Evolutionary conservation across 306 rosid species (phyloP), one percentile per base, ranked within the genome.

Genomic region (Corylus heterophylla): DNA sequence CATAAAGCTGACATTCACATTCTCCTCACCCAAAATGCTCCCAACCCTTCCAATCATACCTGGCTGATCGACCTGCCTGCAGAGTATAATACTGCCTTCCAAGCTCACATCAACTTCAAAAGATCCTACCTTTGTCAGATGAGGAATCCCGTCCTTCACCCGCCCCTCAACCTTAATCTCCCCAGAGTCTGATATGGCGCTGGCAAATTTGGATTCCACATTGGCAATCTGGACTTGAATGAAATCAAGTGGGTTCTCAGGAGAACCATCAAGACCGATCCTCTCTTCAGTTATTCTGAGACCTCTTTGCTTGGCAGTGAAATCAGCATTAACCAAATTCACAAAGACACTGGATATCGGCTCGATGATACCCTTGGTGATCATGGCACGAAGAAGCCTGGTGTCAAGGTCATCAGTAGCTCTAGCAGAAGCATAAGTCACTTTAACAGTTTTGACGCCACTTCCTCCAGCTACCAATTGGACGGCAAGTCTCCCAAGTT

Each of bases 401-500:
- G 99, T 93, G 87, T 96, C 99, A 74, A 96, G 96, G 82, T 96
- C 98, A 87, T 96, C 98, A 35, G 97, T 96, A 39, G 93, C 98
- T 85, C 99, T 91, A 0, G 97, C 78, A 35, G 98, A 93, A 48
- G 93, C 93, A 74, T 96, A 96, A 29, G 94, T 77, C 62, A 96
- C 99, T 86, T 91, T 93, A 73, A 96, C 98, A 35, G 82, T 89
- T 82, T 96, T 96, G 56, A 96, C 96, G 54, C 99, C 99, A 55
- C 97, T 93, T 77, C 99, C 99, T 80, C 99, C 99, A 0, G 99
- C 94, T 51, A 96, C 99, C 75, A 96, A 84, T 86, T 96, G 99
- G 59, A 96, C 97, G 54, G 98, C 98, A 78, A 96, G 87, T 74
- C 97, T 93, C 27, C 99, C 99, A 58, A 96, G 84, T 75, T 91